Evolutionary conservation across 2,329 filamentous ascomycete species (phyloP).

Genomic region (Phyllosticta citrichinensis): DNA sequence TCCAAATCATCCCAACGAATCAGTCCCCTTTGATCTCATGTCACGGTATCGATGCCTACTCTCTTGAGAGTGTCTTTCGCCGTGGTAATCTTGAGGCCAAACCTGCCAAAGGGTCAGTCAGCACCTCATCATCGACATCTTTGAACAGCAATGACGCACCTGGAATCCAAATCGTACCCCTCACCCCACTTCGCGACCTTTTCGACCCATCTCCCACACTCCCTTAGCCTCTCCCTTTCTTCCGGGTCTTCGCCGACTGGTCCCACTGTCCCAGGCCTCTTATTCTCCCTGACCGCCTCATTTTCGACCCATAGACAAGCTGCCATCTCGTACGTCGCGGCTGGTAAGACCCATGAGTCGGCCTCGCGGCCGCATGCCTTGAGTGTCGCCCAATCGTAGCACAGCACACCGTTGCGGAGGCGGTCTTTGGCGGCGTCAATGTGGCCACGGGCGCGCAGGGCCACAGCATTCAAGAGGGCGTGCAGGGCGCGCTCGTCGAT

Average conservation of each 20-base stretch:
- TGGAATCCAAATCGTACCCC: conserved; percentile 60
- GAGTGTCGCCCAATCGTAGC: conserved; percentile 43
- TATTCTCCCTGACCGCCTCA: conserved; percentile 28
- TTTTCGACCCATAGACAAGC: conserved; percentile 68
- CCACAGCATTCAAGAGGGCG: conserved; percentile 54
- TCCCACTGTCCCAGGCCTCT: background rate
- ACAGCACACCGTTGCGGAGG: conserved; percentile 53
- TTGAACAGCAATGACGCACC: conserved; percentile 26
- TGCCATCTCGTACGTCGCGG: conserved; percentile 78
- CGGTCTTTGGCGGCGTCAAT: conserved; percentile 55
- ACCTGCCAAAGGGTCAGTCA: conserved; percentile 20
- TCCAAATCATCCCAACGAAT: background rate
- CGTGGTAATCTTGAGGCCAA: conserved; percentile 64
- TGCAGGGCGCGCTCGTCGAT: conserved; percentile 55
- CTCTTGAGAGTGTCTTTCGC: conserved; percentile 52
- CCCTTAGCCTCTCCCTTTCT: conserved; percentile 40
- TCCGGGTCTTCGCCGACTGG: conserved; percentile 13
- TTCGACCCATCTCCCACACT: conserved; percentile 56
- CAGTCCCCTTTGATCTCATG: background rate
- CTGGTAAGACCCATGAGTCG: conserved; percentile 63
- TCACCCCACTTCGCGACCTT: conserved; percentile 59
- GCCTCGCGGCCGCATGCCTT: conserved; percentile 45
- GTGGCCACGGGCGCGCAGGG: conserved; percentile 53
- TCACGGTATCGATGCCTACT: conserved; percentile 14
- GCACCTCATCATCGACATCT: background rate